Base-by-base conservation (phyloP, 768 basidiomycete species). In the Lactarius pseudohatsudake region DNA sequence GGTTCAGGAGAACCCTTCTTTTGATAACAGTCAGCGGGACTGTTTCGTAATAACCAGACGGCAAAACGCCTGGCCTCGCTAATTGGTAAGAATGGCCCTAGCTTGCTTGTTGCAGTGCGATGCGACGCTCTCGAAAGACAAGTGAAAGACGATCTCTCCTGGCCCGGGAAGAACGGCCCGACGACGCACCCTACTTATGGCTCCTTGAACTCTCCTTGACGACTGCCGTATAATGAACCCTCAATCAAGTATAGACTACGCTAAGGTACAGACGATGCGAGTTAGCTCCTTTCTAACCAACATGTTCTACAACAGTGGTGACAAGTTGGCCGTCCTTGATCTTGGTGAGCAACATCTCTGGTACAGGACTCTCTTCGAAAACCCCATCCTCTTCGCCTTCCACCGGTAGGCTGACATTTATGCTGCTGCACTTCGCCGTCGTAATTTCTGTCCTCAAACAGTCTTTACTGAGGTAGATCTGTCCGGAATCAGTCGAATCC, bases 401-500 rank as follows among this genome's bases (percentile, higher is more conserved):
- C 1, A 90, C 86, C 0, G 94, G 95, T 26, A 98, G 74, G 71
- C 86, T 92, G 69, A 99, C 81, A 77, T 98, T 99, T 77, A 99
- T 91, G 38, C 87, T 82, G 72, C 91, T 94, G 77, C 93, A 96
- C 78, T 98, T 98, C 59, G 94, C 90, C 0, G 95, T 96, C 34
- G 92, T 92, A 72, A 99, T 90, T 78, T 98, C 95, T 11, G 86
- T 83, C 63, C 76, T 84, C 59, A 98, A 81, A 70, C 89, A 90
- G 15, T 84, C 86, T 74, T 88, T 90, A 28, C 93, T 95, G 45
- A 99, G 84, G 78, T 92, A 99, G 70, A 99, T 87, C 75, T 94
- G 92, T 6, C 97, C 97, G 8, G 91, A 92, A 77, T 98, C 97
- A 16, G 94, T 96, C 18, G 90, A 89, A 77, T 99, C 97, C 22